phyloP scores from a whole-genome alignment of 139 green algal species.

The Picochlorum sp. region DNA sequence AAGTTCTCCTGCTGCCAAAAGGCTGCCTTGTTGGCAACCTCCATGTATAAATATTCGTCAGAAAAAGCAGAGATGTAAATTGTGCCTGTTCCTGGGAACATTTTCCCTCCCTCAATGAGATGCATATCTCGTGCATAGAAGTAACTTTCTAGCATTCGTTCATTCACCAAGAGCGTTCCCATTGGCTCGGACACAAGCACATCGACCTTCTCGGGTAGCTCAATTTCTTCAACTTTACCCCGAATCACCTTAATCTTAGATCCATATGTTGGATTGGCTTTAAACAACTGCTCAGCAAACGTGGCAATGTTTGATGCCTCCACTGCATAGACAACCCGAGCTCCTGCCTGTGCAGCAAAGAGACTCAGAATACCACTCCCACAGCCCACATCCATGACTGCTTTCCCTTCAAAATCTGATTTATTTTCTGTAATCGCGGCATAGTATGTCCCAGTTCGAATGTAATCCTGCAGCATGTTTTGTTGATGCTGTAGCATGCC shows the following conservation, averaged over 20 bases:
- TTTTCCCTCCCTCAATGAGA: slow-evolving; percentile 82
- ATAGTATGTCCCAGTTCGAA: slow-evolving; percentile 90
- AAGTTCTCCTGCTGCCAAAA: slow-evolving; percentile 78
- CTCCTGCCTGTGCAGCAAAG: slow-evolving; percentile 86
- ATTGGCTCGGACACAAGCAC: slow-evolving; percentile 66
- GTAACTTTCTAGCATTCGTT: slow-evolving; percentile 95
- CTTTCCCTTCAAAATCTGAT: slow-evolving; percentile 77
- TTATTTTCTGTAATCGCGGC: slow-evolving; percentile 78
- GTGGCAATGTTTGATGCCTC: slow-evolving; percentile 82
- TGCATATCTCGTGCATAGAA: slow-evolving; percentile 80
- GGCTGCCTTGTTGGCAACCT: slow-evolving; percentile 60
- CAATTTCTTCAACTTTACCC: slow-evolving; percentile 61
- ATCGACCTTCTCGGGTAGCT: slow-evolving; percentile 50
- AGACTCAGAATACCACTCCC: slow-evolving; percentile 91
- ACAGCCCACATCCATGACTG: slow-evolving; percentile 91
- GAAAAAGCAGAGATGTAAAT: slow-evolving; percentile 79
- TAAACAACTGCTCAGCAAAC: slow-evolving; percentile 59
- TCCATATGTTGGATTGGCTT: slow-evolving; percentile 49
- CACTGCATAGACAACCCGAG: slow-evolving; percentile 86
- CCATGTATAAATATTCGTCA: slow-evolving; percentile 67
- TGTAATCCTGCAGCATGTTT: slow-evolving; percentile 86
- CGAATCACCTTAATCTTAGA: slow-evolving; percentile 46
- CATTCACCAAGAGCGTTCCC: slow-evolving; percentile 94
- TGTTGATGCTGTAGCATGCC: slow-evolving; percentile 86
- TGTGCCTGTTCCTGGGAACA: slow-evolving; percentile 81